Base-by-base conservation (phyloP, 805 yeast genomes). In the Nakazawaea populi region DNA sequence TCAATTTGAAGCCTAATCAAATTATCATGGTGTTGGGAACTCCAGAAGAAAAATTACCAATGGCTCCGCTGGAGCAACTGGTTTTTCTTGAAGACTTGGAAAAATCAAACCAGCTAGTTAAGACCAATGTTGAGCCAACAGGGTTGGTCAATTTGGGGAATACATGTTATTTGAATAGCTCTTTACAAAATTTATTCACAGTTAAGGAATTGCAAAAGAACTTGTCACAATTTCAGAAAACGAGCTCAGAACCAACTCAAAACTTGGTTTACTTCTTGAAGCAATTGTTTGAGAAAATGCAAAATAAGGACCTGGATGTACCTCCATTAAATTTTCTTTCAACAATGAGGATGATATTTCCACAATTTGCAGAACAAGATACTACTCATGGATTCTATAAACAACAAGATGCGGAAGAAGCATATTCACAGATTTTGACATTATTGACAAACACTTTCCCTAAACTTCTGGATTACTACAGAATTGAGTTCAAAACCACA, bases 361-460 rank as follows among this genome's bases (percentile, higher is more conserved):
- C 98, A 1, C 98, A 94, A 68, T 94, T 94, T 68, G 87, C 86
- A 42, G 97, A 92, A 64, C 79, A 82, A 54, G 85, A 81, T 54
- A 70, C 72, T 31, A 67, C 62, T 45, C 72, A 73, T 47, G 97
- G 97, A 1, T 70, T 76, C 51, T 87, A 78, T 63, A 90, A 89
- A 67, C 99, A 94, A 70, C 99, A 94, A 70, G 99, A 94, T 72
- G 99, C 99, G 0, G 99, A 94, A 70, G 99, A 94, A 66, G 87
- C 92, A 14, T 90, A 82, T 69, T 85, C 97, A 6, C 92, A 87
- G 65, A 76, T 94, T 47, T 68, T 91, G 55, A 69, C 72, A 36
- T 68, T 75, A 34, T 66, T 89, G 53, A 66, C 76, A 37, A 60
- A 67, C 27, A 76, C 73, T 10, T 74, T 77, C 52, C 77, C 79